Percentiles rank a stretch among this genome's conserved stretches.
These are phyloP conservation scores for Trichoderma citrinoviride DNA, from an alignment of 2,329 filamentous ascomycete genomes.

Conservation along the genomic window DNA sequence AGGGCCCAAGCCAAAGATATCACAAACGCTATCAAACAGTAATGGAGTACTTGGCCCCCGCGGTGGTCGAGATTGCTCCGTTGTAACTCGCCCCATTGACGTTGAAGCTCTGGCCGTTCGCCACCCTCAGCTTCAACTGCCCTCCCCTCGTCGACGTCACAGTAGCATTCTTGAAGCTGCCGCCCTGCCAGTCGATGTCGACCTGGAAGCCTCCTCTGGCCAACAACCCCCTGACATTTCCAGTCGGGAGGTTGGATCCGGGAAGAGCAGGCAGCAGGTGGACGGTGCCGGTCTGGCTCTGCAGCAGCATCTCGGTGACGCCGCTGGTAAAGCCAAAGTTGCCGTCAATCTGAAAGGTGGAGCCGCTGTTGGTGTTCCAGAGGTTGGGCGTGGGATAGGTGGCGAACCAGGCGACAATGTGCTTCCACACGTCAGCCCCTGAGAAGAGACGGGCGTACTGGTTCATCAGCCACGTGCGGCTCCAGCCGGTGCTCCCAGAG, in stretches of 20 bases:
- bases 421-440: constrained; percentile 32
- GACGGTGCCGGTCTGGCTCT: constrained; percentile 35
- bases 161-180: constrained; percentile 25
- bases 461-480: constrained; percentile 47
- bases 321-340: constrained; percentile 48
- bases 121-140: constrained; percentile 25
- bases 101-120: constrained; percentile 22
- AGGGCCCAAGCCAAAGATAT: not conserved
- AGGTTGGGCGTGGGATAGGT: constrained; percentile 33
- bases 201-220: constrained; percentile 28
- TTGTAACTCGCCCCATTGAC: constrained; percentile 26
- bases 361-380: constrained; percentile 37
- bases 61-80: constrained; percentile 11
- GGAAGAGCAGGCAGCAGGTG: constrained; percentile 31
- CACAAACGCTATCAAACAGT: not conserved
- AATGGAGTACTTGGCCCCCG: constrained; percentile 16
- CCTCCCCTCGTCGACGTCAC: constrained; percentile 27
- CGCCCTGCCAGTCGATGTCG: constrained; percentile 26
- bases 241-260: constrained; percentile 24
- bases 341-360: constrained; percentile 49
- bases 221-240: constrained; percentile 26
- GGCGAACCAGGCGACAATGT: constrained; percentile 31
- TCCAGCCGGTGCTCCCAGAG: constrained; percentile 36
- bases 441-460: constrained; percentile 45
- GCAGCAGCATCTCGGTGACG: constrained; percentile 45